Conservation (phyloP, 108 stramenopile species). For the Nitzschia sp. region DNA sequence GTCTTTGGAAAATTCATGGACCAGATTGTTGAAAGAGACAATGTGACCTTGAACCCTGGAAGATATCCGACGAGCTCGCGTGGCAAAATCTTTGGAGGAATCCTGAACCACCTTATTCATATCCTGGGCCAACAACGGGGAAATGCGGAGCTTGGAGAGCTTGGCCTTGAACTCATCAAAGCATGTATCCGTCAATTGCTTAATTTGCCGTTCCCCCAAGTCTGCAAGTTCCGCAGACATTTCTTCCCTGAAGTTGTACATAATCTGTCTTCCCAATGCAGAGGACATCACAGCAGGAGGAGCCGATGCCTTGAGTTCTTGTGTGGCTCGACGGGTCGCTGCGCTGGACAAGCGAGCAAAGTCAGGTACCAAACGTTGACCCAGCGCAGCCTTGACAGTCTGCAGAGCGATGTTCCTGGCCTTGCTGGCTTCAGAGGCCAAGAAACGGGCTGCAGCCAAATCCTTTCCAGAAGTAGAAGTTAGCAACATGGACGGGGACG, state of each 20-base stretch:
- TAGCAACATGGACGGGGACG: too few species aligned
- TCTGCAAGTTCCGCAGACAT: conserved; percentile 60
- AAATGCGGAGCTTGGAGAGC: conserved; percentile 68
- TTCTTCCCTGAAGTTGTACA: conserved; percentile 48
- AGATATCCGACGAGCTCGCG: conserved; percentile 49
- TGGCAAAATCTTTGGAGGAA: conserved; percentile 52
- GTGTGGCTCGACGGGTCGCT: conserved; percentile 55
- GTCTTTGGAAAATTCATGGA: conserved; percentile 66
- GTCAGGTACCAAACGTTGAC: conserved; percentile 58
- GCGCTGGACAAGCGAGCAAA: conserved; percentile 76
- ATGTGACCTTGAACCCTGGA: conserved; percentile 32
- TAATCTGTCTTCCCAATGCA: conserved; percentile 58
- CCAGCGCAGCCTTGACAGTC: conserved; percentile 26
- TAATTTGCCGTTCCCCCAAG: conserved; percentile 61
- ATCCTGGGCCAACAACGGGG: conserved; percentile 64
- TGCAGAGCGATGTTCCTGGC: conserved; percentile 44
- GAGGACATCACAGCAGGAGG: conserved; percentile 25
- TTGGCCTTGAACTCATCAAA: conserved; percentile 65
- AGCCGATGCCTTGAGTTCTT: conserved; percentile 42
- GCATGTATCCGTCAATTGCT: conserved; percentile 47
- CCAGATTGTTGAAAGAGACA: conserved; percentile 37
- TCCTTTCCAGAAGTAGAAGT: conserved; percentile 53
- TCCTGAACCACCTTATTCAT: conserved; percentile 62
- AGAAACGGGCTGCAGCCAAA: conserved; percentile 63
- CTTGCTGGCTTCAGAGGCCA: conserved; percentile 52